Evolutionary conservation across 139 green algal species (phyloP).

Genomic region (Chlorella sorokiniana): DNA sequence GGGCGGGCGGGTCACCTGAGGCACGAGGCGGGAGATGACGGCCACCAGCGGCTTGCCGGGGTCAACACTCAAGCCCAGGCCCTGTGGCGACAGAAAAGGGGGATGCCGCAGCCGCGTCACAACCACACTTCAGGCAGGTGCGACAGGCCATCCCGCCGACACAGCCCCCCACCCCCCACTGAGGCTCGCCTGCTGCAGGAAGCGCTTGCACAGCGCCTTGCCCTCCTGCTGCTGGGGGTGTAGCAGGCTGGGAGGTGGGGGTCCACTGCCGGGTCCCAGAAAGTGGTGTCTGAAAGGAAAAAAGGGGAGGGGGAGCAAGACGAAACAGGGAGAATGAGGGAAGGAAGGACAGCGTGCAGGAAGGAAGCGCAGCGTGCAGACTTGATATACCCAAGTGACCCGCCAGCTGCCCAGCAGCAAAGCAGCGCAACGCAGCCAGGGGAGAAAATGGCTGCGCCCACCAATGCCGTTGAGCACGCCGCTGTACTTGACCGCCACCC

Average conservation of each 20-base stretch:
- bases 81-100: constrained; percentile 23
- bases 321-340: background rate
- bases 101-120: background rate
- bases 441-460: background rate
- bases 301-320: too few species aligned
- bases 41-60: constrained; percentile 83
- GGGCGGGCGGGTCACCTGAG: constrained; percentile 23
- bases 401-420: background rate
- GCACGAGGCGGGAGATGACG: constrained; percentile 89
- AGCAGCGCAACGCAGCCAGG: background rate
- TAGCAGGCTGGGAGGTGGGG: constrained; percentile 77
- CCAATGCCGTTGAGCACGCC: constrained; percentile 95
- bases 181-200: constrained; percentile 64
- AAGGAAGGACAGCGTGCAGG: background rate
- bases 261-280: constrained; percentile 87
- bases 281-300: constrained; percentile 56
- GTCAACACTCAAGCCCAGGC: constrained; percentile 81
- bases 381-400: background rate
- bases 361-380: background rate
- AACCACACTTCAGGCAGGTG: background rate
- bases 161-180: background rate
- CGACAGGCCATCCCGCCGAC: background rate
- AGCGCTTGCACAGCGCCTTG: constrained; percentile 92
- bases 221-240: constrained; percentile 55
- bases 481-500: constrained; percentile 56